A percentile compares a stretch with the other conserved stretches of the same genome.
These are phyloP conservation scores for Exophiala xenobiotica DNA, from an alignment of 2,329 filamentous ascomycete species.

Conservation along the genomic window DNA sequence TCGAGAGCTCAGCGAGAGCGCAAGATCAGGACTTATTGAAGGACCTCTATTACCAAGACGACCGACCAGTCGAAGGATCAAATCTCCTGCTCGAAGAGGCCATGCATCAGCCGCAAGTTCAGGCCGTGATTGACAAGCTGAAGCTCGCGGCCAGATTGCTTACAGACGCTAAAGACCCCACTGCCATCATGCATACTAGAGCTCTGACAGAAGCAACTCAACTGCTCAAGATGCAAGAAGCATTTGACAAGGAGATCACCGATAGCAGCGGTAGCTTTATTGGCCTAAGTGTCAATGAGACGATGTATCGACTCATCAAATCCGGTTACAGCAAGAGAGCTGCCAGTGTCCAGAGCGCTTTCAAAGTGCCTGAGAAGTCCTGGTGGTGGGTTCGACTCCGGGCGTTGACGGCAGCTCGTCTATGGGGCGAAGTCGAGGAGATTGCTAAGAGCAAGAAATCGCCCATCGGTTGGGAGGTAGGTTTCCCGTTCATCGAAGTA, in stretches of 20 bases:
- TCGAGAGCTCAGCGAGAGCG: constrained; percentile 77
- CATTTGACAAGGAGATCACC: constrained; percentile 78
- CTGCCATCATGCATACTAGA: constrained; percentile 64
- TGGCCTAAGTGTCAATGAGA: constrained; percentile 86
- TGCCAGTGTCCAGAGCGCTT: constrained; percentile 84
- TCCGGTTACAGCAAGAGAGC: constrained; percentile 81
- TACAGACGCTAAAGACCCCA: constrained; percentile 75
- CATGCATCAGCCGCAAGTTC: constrained; percentile 67
- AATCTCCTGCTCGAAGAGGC: constrained; percentile 85
- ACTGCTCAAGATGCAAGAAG: constrained; percentile 81
- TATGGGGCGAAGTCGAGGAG: constrained; percentile 92
- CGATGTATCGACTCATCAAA: constrained; percentile 81
- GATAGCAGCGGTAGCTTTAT: constrained; percentile 63
- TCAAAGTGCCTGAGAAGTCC: constrained; percentile 87
- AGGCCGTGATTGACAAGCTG: constrained; percentile 78
- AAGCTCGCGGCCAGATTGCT: constrained; percentile 82
- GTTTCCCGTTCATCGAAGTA: constrained; percentile 34
- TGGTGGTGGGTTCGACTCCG: constrained; percentile 84
- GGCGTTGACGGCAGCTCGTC: constrained; percentile 82
- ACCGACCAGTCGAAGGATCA: constrained; percentile 82
- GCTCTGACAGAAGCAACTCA: constrained; percentile 76
- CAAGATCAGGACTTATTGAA: constrained; percentile 83
- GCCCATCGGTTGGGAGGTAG: constrained; percentile 93
- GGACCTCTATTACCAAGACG: constrained; percentile 96
- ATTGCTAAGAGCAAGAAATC: constrained; percentile 72